Evolutionary conservation across 768 basidiomycete species (phyloP).

Genomic region (Podaxis sp.): DNA sequence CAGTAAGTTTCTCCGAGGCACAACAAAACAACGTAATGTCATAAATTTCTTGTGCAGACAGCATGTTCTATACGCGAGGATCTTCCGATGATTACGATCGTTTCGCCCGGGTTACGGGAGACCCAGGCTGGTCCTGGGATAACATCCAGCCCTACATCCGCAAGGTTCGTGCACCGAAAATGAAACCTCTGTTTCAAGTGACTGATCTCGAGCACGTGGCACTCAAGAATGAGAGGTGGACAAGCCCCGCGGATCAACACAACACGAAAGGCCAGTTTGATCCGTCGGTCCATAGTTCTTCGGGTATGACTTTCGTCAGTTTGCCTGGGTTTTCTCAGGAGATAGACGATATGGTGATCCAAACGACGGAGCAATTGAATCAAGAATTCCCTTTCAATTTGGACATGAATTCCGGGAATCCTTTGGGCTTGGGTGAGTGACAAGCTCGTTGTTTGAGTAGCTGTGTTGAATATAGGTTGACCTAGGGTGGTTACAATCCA

Average conservation of each 20-base stretch:
- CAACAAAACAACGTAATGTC: neutral
- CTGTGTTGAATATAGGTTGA: conserved; percentile 8
- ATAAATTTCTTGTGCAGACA: conserved; percentile 15
- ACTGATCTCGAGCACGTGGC: conserved; percentile 3
- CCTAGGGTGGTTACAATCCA: conserved; percentile 24
- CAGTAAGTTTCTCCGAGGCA: conserved; percentile 18
- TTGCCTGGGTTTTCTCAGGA: conserved; percentile 24
- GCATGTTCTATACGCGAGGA: conserved; percentile 26
- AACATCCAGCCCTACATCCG: conserved; percentile 21
- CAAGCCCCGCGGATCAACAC: conserved; percentile 28
- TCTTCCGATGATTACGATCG: conserved; percentile 22
- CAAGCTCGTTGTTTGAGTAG: conserved; percentile 2
- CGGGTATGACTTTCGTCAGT: conserved; percentile 27
- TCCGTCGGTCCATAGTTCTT: conserved; percentile 28
- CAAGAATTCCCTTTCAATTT: conserved; percentile 37
- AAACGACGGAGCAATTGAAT: conserved; percentile 30
- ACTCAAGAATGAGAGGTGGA: conserved; percentile 24
- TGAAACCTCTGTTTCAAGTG: neutral
- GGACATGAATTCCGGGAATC: conserved; percentile 41
- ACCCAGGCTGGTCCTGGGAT: conserved; percentile 30
- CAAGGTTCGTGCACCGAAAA: conserved; percentile 18
- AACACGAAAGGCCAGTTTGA: conserved; percentile 30
- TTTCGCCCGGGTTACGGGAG: conserved; percentile 19
- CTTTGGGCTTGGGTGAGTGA: conserved; percentile 37
- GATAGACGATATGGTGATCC: conserved; percentile 31